A percentile compares a stretch with the other conserved stretches of the same genome.
These are phyloP conservation scores for Sphaerobolus stellatus DNA, from an alignment of 1,284 basidiomycete genomes.

Conservation along the genomic window DNA sequence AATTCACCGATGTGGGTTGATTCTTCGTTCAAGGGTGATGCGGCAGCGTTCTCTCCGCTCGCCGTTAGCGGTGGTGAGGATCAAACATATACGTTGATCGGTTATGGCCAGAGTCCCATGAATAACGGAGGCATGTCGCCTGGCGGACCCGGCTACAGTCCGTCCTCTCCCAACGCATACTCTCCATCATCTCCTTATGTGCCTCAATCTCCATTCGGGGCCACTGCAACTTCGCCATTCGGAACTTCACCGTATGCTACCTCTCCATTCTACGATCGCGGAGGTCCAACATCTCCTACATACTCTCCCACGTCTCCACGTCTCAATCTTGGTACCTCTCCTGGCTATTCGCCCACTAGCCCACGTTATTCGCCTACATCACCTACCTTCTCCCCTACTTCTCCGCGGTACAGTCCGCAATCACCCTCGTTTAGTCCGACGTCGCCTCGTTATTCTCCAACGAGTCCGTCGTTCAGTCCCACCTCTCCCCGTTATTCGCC, in stretches of 20 bases:
- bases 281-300: slow-evolving; percentile 75
- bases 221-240: slow-evolving; percentile 76
- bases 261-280: slow-evolving; percentile 76
- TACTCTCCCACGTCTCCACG: slow-evolving; percentile 85
- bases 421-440: slow-evolving; percentile 86
- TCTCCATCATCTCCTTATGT: slow-evolving; percentile 88
- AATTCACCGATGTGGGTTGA: slow-evolving; percentile 81
- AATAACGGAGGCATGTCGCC: slow-evolving; percentile 80
- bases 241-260: slow-evolving; percentile 75
- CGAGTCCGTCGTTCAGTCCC: slow-evolving; percentile 84
- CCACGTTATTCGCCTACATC: slow-evolving; percentile 85
- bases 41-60: slow-evolving; percentile 92
- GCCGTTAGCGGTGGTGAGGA: slow-evolving; percentile 82
- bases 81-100: slow-evolving; percentile 68
- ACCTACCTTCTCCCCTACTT: slow-evolving; percentile 84
- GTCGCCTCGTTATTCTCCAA: slow-evolving; percentile 81
- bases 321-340: slow-evolving; percentile 71
- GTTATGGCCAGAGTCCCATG: slow-evolving; percentile 81
- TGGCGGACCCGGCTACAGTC: slow-evolving; percentile 74
- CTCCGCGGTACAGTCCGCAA: slow-evolving; percentile 77
- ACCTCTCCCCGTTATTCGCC: slow-evolving; percentile 84
- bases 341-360: slow-evolving; percentile 85
- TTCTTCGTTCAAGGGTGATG: slow-evolving; percentile 73
- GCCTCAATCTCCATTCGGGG: slow-evolving; percentile 80
- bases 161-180: slow-evolving; percentile 79